Evolutionary conservation across 352 stramenopile genomes (phyloP).

Genomic region (Phytophthora pinifolia): DNA sequence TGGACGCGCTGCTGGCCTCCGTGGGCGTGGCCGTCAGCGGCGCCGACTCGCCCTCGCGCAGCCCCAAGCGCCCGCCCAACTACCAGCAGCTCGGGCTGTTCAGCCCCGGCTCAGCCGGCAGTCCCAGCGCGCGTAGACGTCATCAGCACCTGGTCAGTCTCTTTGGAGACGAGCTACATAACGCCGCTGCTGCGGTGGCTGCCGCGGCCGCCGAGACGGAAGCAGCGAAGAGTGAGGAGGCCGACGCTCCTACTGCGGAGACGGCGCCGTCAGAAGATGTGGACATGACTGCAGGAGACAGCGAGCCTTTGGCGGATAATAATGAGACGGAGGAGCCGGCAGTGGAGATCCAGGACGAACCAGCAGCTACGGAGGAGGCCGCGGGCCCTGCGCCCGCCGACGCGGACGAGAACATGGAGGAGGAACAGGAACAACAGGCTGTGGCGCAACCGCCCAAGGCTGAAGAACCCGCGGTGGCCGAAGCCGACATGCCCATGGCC

Average conservation of each 20-base stretch:
- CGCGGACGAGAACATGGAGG: constrained; percentile 30
- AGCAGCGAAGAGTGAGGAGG: constrained; percentile 9
- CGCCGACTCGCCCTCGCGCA: constrained; percentile 62
- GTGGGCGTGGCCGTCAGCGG: constrained; percentile 17
- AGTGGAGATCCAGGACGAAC: constrained; percentile 18
- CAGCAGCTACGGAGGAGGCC: constrained; percentile 1
- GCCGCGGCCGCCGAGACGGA: constrained; percentile 18
- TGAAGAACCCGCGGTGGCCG: constrained; percentile 8
- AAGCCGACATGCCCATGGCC: constrained; percentile 38
- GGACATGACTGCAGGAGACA: constrained; percentile 38
- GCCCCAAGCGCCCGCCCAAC: constrained; percentile 79
- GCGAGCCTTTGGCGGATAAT: constrained; percentile 17
- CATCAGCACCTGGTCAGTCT: constrained; percentile 74
- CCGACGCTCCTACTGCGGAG: not conserved
- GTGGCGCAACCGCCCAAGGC: constrained; percentile 5
- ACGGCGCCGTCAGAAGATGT: constrained; percentile 38
- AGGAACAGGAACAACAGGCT: constrained; percentile 21
- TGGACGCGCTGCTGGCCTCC: constrained; percentile 36
- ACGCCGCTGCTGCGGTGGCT: constrained; percentile 18
- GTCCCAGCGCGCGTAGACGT: constrained; percentile 47
- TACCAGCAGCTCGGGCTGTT: constrained; percentile 65
- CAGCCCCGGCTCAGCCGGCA: constrained; percentile 33
- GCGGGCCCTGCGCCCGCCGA: constrained; percentile 6
- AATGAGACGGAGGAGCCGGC: constrained; percentile 9
- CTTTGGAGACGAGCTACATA: constrained; percentile 74